Percentiles rank a stretch among this genome's conserved stretches.
Evolutionary conservation across 495 filamentous ascomycete genomes (phyloP).

Genomic region (Penicillium mononematosum): DNA sequence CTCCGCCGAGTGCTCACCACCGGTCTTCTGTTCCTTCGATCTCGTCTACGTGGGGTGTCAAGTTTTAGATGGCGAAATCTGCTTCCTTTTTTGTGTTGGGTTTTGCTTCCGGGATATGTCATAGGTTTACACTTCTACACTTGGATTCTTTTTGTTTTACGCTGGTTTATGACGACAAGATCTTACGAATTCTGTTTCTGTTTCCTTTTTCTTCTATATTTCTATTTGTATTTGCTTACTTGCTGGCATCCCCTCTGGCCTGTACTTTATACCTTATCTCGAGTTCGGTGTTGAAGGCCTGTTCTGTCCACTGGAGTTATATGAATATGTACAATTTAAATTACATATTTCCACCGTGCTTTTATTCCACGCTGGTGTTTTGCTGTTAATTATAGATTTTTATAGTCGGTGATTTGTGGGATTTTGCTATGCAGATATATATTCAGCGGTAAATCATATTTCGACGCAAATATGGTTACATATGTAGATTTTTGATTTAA

Average conservation of each 20-base stretch:
- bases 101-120: background rate
- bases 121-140: background rate
- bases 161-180: background rate
- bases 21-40: slow-evolving; percentile 14
- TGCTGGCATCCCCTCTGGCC: background rate
- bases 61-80: background rate
- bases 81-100: background rate
- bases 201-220: background rate
- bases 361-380: background rate
- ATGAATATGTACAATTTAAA: background rate
- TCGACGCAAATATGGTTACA: background rate
- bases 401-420: background rate
- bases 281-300: background rate
- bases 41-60: slow-evolving; percentile 8
- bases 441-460: background rate
- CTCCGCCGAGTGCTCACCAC: slow-evolving; percentile 32
- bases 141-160: background rate
- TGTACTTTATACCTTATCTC: background rate
- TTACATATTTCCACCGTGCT: background rate
- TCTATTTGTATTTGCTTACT: background rate
- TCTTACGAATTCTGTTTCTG: background rate
- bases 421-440: background rate
- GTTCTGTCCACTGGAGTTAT: background rate
- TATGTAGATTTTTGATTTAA: background rate
- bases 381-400: background rate